Evolutionary conservation across 805 yeast species (phyloP).

Genomic region (Kazachstania bromeliacearum): DNA sequence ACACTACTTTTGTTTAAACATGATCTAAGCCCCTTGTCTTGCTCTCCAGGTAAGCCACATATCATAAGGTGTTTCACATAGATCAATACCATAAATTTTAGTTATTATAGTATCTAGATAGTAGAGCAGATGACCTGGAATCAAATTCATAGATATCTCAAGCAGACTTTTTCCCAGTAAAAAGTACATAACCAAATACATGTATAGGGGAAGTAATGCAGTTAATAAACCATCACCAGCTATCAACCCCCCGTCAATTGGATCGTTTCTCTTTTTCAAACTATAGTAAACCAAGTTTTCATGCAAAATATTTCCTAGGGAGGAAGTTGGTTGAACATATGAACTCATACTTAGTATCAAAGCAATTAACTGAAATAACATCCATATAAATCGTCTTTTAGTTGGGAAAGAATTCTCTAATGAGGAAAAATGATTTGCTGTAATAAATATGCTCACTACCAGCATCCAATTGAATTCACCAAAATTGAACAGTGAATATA

Average conservation of each 20-base stretch:
- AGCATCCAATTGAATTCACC: slow-evolving; percentile 26
- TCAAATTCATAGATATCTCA: slow-evolving; percentile 19
- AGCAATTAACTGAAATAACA: slow-evolving; percentile 11
- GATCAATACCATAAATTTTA: slow-evolving; percentile 21
- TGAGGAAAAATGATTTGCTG: slow-evolving; percentile 17
- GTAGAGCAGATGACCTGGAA: slow-evolving; percentile 25
- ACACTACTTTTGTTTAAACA: no score
- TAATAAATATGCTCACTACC: slow-evolving; percentile 16
- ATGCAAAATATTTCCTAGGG: slow-evolving; percentile 21
- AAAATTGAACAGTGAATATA: slow-evolving; percentile 32
- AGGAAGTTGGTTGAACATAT: slow-evolving; percentile 20
- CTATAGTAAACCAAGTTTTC: slow-evolving; percentile 23
- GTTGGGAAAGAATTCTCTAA: slow-evolving; percentile 21
- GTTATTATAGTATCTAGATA: slow-evolving; percentile 21
- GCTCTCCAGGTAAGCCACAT: slow-evolving; percentile 14
- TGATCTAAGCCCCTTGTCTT: no score
- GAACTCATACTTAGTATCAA: slow-evolving; percentile 16
- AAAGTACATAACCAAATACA: slow-evolving; percentile 17
- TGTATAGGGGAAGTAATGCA: slow-evolving; percentile 16
- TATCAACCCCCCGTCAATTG: slow-evolving; percentile 13
- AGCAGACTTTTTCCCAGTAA: slow-evolving; percentile 10
- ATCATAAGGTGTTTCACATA: slow-evolving; percentile 23
- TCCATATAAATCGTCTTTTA: slow-evolving; percentile 23
- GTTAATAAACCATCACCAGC: slow-evolving; percentile 19
- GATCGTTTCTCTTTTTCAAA: slow-evolving; percentile 13